Conservation (phyloP, 1,284 basidiomycete genomes). For the Fomitopsis pinicola region DNA sequence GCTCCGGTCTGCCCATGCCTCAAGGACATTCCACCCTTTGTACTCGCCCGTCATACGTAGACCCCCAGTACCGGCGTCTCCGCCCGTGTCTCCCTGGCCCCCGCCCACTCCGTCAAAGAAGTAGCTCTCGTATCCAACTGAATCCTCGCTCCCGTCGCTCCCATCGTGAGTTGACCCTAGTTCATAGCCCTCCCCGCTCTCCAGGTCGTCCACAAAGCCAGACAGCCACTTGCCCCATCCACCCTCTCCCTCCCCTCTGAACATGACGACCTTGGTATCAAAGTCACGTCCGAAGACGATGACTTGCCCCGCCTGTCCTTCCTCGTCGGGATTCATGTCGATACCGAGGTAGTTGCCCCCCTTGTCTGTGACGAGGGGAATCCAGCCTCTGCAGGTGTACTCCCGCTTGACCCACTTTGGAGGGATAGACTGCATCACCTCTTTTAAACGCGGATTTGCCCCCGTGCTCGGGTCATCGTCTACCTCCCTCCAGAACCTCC, state of each 20-base stretch:
- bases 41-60: constrained; percentile 79
- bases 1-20: constrained; percentile 88
- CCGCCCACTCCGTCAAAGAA: constrained; percentile 77
- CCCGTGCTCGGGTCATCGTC: constrained; percentile 82
- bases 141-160: constrained; percentile 72
- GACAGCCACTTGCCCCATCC: constrained; percentile 97
- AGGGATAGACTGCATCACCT: constrained; percentile 87
- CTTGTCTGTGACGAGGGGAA: constrained; percentile 91
- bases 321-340: constrained; percentile 84
- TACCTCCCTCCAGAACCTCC: constrained; percentile 90
- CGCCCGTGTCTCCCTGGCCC: constrained; percentile 70
- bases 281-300: constrained; percentile 98
- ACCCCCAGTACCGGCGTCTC: constrained; percentile 63
- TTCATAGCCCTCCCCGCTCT: constrained; percentile 85
- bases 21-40: constrained; percentile 84
- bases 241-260: constrained; percentile 82
- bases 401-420: constrained; percentile 86
- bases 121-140: constrained; percentile 82
- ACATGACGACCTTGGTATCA: constrained; percentile 95
- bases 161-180: constrained; percentile 51
- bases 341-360: constrained; percentile 97
- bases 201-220: constrained; percentile 90
- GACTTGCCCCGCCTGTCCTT: constrained; percentile 84
- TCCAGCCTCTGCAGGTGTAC: constrained; percentile 95
- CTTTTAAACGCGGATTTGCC: constrained; percentile 64